These are phyloP conservation scores for Skeletonema grethae DNA, from an alignment of 108 stramenopile species.

Conservation along the genomic window DNA sequence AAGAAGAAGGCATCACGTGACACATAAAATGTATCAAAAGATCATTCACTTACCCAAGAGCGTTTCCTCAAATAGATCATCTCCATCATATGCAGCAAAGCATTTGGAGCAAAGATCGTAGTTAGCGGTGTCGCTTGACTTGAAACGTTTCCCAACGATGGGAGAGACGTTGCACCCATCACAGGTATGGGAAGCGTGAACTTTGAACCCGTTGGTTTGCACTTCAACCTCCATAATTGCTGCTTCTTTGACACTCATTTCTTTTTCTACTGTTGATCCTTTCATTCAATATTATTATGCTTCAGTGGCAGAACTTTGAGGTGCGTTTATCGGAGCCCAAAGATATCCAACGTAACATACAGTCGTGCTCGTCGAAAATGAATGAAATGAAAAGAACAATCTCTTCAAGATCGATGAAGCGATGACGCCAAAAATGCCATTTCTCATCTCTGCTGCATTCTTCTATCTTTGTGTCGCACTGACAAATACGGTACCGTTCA, in stretches of 20 bases:
- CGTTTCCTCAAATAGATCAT: conserved; percentile 59
- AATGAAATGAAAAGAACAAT: background rate
- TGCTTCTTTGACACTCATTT: background rate
- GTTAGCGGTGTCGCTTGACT: conserved; percentile 59
- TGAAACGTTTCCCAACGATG: conserved; percentile 80
- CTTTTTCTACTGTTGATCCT: background rate
- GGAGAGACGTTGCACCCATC: conserved; percentile 76
- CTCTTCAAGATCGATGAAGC: too few species aligned
- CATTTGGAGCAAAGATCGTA: conserved; percentile 81
- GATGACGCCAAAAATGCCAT: background rate
- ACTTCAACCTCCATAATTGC: background rate
- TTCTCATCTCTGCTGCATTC: too few species aligned
- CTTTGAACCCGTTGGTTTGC: background rate
- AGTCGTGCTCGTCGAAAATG: background rate
- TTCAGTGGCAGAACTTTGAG: background rate
- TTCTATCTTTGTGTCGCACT: background rate
- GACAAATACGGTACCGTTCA: too few species aligned
- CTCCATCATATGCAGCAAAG: conserved; percentile 62
- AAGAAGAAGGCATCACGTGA: background rate
- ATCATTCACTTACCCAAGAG: conserved; percentile 56
- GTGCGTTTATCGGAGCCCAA: too few species aligned
- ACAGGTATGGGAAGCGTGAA: conserved; percentile 64
- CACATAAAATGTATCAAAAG: conserved; percentile 1
- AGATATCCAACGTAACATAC: background rate
- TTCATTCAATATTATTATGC: background rate